A percentile compares a stretch with the other conserved stretches of the same genome.
Conservation (phyloP, 768 basidiomycete genomes). For the Termitomyces sp. region DNA sequence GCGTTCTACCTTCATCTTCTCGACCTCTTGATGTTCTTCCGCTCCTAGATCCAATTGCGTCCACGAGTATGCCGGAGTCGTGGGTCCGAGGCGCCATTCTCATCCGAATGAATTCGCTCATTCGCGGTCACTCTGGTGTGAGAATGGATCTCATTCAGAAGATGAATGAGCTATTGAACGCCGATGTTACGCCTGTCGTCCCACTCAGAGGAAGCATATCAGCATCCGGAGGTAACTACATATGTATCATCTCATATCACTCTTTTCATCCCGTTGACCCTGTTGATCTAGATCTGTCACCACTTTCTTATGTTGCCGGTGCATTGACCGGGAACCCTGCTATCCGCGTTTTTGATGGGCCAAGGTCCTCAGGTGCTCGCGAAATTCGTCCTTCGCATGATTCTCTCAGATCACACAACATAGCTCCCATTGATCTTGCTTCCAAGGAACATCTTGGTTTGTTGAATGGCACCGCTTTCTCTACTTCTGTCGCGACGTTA, state of each 20-base stretch:
- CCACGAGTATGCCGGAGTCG: constrained; percentile 75
- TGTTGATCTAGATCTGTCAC: constrained; percentile 53
- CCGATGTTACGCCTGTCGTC: constrained; percentile 73
- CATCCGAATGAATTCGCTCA: constrained; percentile 84
- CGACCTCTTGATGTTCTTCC: constrained; percentile 50
- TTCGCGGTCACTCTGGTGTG: constrained; percentile 85
- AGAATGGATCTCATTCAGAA: constrained; percentile 76
- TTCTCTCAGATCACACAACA: constrained; percentile 55
- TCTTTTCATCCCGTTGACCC: background rate
- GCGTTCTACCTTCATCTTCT: constrained; percentile 60
- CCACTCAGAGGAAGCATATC: constrained; percentile 83
- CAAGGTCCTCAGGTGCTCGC: constrained; percentile 41
- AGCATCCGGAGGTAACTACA: constrained; percentile 81
- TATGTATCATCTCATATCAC: constrained; percentile 21
- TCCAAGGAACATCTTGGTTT: constrained; percentile 81
- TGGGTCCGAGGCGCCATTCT: constrained; percentile 89
- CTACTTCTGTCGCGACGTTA: constrained; percentile 71
- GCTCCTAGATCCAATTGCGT: constrained; percentile 62
- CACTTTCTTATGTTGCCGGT: constrained; percentile 81
- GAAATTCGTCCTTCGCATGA: constrained; percentile 47
- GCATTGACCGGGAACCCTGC: constrained; percentile 76
- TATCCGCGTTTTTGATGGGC: constrained; percentile 64
- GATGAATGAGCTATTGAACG: constrained; percentile 66
- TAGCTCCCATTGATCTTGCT: constrained; percentile 60
- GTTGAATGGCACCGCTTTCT: constrained; percentile 83